Base-by-base conservation (phyloP, 352 stramenopile species). In the Phytophthora litchii region DNA sequence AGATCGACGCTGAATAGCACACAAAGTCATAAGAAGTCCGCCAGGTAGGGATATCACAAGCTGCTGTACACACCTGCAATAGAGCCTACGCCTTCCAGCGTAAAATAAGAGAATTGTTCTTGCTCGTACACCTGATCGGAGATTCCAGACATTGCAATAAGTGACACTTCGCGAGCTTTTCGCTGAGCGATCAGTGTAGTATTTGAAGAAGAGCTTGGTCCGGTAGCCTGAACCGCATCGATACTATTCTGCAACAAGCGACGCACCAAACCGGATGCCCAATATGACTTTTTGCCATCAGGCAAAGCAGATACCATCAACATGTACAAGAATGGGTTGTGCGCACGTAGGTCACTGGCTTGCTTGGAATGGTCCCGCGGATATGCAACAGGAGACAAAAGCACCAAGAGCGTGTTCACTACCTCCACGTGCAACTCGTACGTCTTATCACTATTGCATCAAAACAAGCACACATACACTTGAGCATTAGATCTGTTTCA, bases 341-440 rank as follows among this genome's bases (percentile, higher is more conserved):
- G 67, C 11, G 59, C 50, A 13, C 63, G 68, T 47, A 83, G 38
- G 35, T 88, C 80, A 9, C 60, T 49, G 1, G 65, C 63, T 41
- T 73, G 60, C 25, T 80, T 79, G 16, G 67, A 74, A 48, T 88
- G 74, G 40, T 87, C 73, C 8, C 74, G 78, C 3, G 80, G 77
- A 49, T 86, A 94, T 8, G 71, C 78, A 16, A 88, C 77, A 1
- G 84, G 76, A 1, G 84, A 78, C 3, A 92, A 63, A 14, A 94
- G 70, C 34, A 90, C 79, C 12, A 94, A 69, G 20, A 94, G 47
- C 23, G 70, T 86, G 48, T 81, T 94, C 13, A 94, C 55, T 3
- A 88, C 68, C 72, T 92, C 85, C n/a, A 91, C 67, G 37, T 91
- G 80, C 27, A 94, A 38, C 20, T 89, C 83, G 49, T 91, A 85